Base-by-base conservation (phyloP, 129 eudicot genomes). In the Escallonia rubra region DNA sequence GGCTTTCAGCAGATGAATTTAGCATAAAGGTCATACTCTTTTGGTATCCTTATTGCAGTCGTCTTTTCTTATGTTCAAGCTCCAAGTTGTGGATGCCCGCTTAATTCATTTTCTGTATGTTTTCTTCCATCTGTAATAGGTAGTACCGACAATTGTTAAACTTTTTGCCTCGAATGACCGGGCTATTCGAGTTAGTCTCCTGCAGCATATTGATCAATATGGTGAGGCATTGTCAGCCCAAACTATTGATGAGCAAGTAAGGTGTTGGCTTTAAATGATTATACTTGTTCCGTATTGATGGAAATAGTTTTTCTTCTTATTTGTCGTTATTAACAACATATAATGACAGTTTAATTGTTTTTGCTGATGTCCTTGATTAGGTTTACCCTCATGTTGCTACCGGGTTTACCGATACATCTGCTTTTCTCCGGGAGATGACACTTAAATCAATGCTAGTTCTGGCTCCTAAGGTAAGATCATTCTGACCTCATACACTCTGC, bases 381-480 rank as follows among this genome's bases (percentile, higher is more conserved):
- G 95, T 93, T 66, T 93, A 89, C 70, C 80, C 95, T 70, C 95
- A 93, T 81, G 92, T 93, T 68, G 90, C 93, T 74, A 93, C 89
- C 71, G 99, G 96, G 12, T 93, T 93, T 67, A 82, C 95, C 2
- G 99, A 93, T 77, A 84, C 99, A 41, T 93, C 99, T 65, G 96
- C 99, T 67, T 89, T 89, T 72, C 82, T 93, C 53, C 83, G 99
- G 75, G 99, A 93, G 57, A 61, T 93, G 80, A 93, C 99, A 12
- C 88, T 93, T 50, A 93, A 93, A 79, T 93, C 99, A n/a, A 93
- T 93, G 90, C 96, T 93, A 73, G 90, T 93, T 74, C 83, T 93
- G 69, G 95, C 99, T 61, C 96, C 99, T 41, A 93, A 93, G 96
- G 99, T 93, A 80, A 55, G 55, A 34, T 23, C 34, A 23, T 23